Evolutionary conservation across 1,284 basidiomycete species (phyloP).

Genomic region (Ganoderma lingzhi): DNA sequence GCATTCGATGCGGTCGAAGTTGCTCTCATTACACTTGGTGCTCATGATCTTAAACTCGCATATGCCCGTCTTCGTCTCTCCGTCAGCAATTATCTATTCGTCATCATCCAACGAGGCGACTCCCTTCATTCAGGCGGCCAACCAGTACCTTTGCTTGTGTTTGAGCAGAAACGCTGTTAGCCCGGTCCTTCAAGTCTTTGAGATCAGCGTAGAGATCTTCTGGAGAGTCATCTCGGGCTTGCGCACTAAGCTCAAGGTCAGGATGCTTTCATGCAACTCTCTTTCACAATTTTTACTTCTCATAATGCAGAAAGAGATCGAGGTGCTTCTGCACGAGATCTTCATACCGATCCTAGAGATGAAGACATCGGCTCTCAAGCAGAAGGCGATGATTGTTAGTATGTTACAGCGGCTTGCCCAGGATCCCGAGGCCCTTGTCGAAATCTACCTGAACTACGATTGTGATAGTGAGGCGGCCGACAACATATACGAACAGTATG

Average conservation of each 20-base stretch:
- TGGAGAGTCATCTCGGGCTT: constrained; percentile 95
- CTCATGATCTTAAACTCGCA: constrained; percentile 93
- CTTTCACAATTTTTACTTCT: constrained; percentile 1
- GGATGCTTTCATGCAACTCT: constrained; percentile 18
- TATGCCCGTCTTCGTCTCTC: constrained; percentile 88
- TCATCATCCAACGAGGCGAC: constrained; percentile 87
- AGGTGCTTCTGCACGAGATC: constrained; percentile 97
- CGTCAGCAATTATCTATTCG: constrained; percentile 88
- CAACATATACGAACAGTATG: constrained; percentile 95
- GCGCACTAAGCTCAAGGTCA: constrained; percentile 94
- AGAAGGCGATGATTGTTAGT: constrained; percentile 90
- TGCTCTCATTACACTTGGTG: constrained; percentile 92
- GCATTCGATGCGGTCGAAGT: constrained; percentile 95
- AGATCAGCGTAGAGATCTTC: constrained; percentile 98
- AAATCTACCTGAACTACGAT: constrained; percentile 98
- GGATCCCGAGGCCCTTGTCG: constrained; percentile 95
- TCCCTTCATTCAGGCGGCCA: constrained; percentile 90
- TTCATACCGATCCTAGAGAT: constrained; percentile 99
- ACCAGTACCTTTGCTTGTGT: constrained; percentile 94
- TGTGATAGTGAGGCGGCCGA: constrained; percentile 93
- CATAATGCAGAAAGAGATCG: constrained; percentile 91
- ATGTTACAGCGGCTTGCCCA: constrained; percentile 90
- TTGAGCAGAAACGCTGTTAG: constrained; percentile 96
- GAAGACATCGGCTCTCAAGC: constrained; percentile 94
- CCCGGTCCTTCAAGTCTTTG: constrained; percentile 96